phyloP scores from a whole-genome alignment of 2,329 filamentous ascomycete genomes.

The Penicillium glabrum region DNA sequence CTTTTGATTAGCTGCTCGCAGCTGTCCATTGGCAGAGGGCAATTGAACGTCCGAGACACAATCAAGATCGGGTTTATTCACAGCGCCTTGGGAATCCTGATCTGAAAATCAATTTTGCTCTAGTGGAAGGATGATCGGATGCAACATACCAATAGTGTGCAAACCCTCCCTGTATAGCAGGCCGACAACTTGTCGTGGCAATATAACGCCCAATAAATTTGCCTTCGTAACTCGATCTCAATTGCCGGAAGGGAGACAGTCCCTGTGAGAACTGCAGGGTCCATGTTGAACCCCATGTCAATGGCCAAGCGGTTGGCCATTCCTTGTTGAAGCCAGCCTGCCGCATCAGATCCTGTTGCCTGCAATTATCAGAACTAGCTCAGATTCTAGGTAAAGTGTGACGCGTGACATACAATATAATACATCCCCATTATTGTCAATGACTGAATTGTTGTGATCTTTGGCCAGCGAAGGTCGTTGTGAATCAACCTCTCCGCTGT shows the following conservation, averaged over 20 bases:
- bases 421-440: conserved; percentile 30
- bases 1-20: conserved; percentile 16
- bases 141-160: conserved; percentile 34
- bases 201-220: conserved; percentile 41
- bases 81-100: conserved; percentile 32
- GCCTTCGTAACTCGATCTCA: conserved; percentile 33
- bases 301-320: conserved; percentile 38
- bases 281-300: conserved; percentile 42
- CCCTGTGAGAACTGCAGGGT: conserved; percentile 28
- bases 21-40: conserved; percentile 16
- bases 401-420: conserved; percentile 25
- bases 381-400: neutral
- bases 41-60: conserved; percentile 10
- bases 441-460: conserved; percentile 40
- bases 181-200: conserved; percentile 37
- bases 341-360: conserved; percentile 37
- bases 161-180: conserved; percentile 38
- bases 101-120: neutral
- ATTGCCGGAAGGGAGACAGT: conserved; percentile 24
- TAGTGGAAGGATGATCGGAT: neutral
- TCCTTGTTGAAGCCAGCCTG: conserved; percentile 40
- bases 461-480: conserved; percentile 28
- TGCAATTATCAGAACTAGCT: conserved; percentile 9
- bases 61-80: conserved; percentile 25
- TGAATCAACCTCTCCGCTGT: conserved; percentile 24